Evolutionary conservation across 371 early-diverging fungal species (phyloP).

Genomic region (Sporodiniella umbellata): DNA sequence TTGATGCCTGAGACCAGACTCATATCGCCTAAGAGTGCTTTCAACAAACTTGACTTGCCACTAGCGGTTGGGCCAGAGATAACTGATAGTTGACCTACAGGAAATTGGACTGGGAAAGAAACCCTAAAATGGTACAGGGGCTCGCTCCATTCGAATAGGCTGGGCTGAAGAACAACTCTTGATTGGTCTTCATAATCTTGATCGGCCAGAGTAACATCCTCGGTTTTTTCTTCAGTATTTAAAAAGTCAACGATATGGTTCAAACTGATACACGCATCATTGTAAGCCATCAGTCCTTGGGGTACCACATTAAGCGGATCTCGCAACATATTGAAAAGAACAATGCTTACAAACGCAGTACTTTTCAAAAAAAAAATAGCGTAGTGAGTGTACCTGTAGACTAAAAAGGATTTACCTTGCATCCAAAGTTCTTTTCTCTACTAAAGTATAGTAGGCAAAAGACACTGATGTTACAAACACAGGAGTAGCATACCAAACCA

Average conservation of each 20-base stretch:
- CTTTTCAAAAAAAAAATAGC: conserved; percentile 4
- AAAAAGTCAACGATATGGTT: conserved; percentile 53
- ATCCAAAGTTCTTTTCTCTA: conserved; percentile 58
- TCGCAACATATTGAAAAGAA: conserved; percentile 59
- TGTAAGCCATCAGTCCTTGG: conserved; percentile 56
- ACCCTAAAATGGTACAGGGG: too few relatives aligned
- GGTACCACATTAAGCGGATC: conserved; percentile 64
- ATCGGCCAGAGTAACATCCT: not conserved
- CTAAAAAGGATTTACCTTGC: conserved; percentile 57
- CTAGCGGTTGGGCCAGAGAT: conserved; percentile 60
- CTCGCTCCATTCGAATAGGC: conserved; percentile 23
- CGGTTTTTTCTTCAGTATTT: conserved; percentile 21
- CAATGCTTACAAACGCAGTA: conserved; percentile 65
- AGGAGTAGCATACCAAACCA: conserved; percentile 70
- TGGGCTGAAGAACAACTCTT: conserved; percentile 19
- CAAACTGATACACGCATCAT: conserved; percentile 55
- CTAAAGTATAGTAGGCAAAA: conserved; percentile 63
- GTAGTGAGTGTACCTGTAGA: not conserved
- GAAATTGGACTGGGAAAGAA: too few relatives aligned
- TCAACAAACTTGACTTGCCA: conserved; percentile 68
- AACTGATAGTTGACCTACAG: conserved; percentile 52
- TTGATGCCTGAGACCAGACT: conserved; percentile 31
- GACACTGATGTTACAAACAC: conserved; percentile 64
- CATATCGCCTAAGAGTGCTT: conserved; percentile 69
- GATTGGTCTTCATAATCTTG: conserved; percentile 13